Base-by-base conservation (phyloP, 176 grass and related monocot species). In the Cymbopogon citratus region DNA sequence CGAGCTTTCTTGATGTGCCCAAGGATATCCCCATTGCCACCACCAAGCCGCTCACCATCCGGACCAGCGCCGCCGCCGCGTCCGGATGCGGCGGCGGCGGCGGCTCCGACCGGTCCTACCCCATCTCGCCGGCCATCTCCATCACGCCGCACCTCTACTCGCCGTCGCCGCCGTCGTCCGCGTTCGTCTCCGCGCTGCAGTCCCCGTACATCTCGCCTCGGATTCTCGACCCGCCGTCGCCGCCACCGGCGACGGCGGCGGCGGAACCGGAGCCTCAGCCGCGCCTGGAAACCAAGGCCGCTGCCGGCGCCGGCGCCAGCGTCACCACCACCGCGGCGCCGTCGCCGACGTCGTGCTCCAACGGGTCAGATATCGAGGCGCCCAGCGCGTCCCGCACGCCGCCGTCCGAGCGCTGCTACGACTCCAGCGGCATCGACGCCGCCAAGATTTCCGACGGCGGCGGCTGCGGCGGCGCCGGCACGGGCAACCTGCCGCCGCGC, bases 191-290 rank as follows among this genome's bases (percentile, higher is more conserved):
- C 31, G 97, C 97, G 63, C 79, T 99, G 51, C 97, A 99, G 76
- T 99, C 97, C 34, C 97, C 97, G 23, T 99, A 99, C 87, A 99
- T 99, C 72, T 99, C 97, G 2, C 97, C 97, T 7, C 83, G 97
- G 68, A 83, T 80, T 27, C 41, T 91, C 21, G 90, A 93, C 26
- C 90, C 91, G 18, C 87, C 87, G 69, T 56, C 63, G 0, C 12
- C 35, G 0, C 6, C 56, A 0, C 1, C 54, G 51, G 7, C 18
- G 6, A 6, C 52, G 18, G 18, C 18, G 31, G 8, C 7, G 16
- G 0, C 49, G 51, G 51, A 8, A 38, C 38, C 45, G 57, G 52
- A 34, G n/a, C 78, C 38, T 29, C 80, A 76, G 76, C 73, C 2
- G 77, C 63, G 77, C 73, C 83, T 79, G 18, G 82, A 85, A n/a